Evolutionary conservation across 805 yeast species (phyloP).

Genomic region (Suhomyces sp.): DNA sequence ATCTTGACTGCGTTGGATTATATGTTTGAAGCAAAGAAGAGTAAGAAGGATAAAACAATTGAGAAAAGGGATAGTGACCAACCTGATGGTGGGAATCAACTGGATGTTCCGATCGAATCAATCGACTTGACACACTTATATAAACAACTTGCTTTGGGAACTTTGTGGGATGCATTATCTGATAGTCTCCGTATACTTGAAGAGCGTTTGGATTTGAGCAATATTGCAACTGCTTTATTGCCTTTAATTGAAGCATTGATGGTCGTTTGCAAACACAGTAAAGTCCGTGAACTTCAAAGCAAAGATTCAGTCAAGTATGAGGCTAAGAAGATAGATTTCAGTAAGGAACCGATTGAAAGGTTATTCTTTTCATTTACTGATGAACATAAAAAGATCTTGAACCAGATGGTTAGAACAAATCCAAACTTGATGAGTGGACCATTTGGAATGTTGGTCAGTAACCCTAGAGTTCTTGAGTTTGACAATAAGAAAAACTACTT

Average conservation of each 20-base stretch:
- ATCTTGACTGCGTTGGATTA: conserved; percentile 86
- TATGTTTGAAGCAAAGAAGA: conserved; percentile 53
- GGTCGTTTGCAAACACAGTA: conserved; percentile 93
- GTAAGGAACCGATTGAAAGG: conserved; percentile 72
- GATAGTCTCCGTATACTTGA: conserved; percentile 66
- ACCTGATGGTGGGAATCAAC: too few species aligned
- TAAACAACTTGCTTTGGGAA: conserved; percentile 65
- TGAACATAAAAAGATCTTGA: conserved; percentile 80
- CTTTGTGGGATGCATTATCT: conserved; percentile 83
- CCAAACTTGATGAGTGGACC: conserved; percentile 96
- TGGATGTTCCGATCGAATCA: conserved; percentile 12
- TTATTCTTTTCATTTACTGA: conserved; percentile 85
- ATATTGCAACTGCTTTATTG: conserved; percentile 72
- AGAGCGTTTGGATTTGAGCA: conserved; percentile 48
- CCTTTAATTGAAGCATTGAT: conserved; percentile 89
- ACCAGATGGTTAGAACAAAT: conserved; percentile 86
- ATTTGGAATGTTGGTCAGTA: conserved; percentile 81
- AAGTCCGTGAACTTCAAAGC: conserved; percentile 54
- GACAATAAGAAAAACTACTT: conserved; percentile 90
- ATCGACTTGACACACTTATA: conserved; percentile 58
- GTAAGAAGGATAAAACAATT: conserved; percentile 18
- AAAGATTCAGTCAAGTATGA: conserved; percentile 61
- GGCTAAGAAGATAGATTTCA: conserved; percentile 61
- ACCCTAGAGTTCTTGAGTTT: conserved; percentile 87
- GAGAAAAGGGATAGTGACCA: too few species aligned